These are phyloP conservation scores for Ascochyta koolunga DNA, from an alignment of 2,329 filamentous ascomycete genomes.

Conservation along the genomic window DNA sequence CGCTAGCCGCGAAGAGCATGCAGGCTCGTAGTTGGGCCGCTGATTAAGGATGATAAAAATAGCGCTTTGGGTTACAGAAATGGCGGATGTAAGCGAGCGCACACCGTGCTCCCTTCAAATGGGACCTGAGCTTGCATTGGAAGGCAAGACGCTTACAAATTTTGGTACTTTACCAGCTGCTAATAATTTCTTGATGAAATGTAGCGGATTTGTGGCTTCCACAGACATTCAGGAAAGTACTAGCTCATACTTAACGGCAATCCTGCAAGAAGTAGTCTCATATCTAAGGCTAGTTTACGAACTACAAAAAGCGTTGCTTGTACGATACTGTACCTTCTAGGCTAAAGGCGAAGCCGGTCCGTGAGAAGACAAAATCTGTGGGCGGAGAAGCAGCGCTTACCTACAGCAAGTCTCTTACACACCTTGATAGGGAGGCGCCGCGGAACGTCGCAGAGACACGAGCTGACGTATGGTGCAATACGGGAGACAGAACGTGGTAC, in stretches of 20 bases:
- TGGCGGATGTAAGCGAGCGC: constrained; percentile 24
- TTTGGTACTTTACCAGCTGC: background rate
- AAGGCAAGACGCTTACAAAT: background rate
- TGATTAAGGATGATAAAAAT: constrained; percentile 40
- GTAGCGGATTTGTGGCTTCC: background rate
- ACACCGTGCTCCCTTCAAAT: background rate
- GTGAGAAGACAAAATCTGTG: background rate
- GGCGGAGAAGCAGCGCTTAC: constrained; percentile 1
- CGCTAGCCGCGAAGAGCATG: constrained; percentile 23
- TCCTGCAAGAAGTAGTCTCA: background rate
- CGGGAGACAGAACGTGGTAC: background rate
- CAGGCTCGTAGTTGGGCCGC: constrained; percentile 25
- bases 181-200: background rate
- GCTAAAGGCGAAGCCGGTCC: background rate
- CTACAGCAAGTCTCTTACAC: background rate
- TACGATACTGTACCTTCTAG: background rate
- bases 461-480: background rate
- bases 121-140: background rate
- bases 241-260: no score
- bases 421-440: background rate
- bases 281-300: background rate
- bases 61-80: constrained; percentile 21
- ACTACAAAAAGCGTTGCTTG: background rate
- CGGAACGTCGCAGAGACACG: background rate
- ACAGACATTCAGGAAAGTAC: no score